Evolutionary conservation across 2,329 filamentous ascomycete species (phyloP).

Genomic region (Fusarium bactridioides): DNA sequence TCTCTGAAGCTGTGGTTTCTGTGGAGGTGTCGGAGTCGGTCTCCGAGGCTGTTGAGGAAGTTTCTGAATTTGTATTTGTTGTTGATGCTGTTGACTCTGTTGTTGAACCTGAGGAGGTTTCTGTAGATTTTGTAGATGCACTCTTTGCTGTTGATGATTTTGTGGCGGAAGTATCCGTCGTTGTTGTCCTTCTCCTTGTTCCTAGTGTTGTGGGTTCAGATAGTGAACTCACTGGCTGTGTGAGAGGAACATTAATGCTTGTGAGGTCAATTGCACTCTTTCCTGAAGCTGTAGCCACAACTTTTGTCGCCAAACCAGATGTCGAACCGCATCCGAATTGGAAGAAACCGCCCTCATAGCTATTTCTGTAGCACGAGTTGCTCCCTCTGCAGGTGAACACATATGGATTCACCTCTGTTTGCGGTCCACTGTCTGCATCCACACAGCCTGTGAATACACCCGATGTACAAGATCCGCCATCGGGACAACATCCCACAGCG

Average conservation of each 20-base stretch:
- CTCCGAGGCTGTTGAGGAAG: conserved; percentile 21
- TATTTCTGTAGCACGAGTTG: conserved; percentile 63
- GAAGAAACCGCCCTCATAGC: conserved; percentile 62
- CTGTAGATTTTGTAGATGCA: conserved; percentile 14
- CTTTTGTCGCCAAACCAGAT: conserved; percentile 57
- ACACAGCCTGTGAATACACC: conserved; percentile 67
- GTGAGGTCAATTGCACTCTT: conserved; percentile 46
- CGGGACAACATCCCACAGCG: conserved; percentile 65
- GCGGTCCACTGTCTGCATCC: conserved; percentile 58
- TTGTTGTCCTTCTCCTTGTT: conserved; percentile 27
- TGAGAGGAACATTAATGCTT: conserved; percentile 52
- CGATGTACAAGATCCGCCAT: conserved; percentile 58
- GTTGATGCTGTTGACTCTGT: conserved; percentile 1
- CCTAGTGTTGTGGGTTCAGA: conserved; percentile 54
- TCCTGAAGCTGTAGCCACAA: conserved; percentile 57
- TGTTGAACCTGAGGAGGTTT: conserved; percentile 7
- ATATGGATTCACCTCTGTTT: conserved; percentile 63
- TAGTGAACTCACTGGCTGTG: conserved; percentile 49
- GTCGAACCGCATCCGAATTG: conserved; percentile 65
- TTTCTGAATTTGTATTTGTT: background rate
- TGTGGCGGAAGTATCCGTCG: conserved; percentile 10
- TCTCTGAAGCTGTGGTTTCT: conserved; percentile 25
- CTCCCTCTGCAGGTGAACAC: conserved; percentile 62
- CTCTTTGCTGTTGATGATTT: conserved; percentile 8
- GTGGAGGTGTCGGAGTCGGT: conserved; percentile 21